Evolutionary conservation across 2,329 filamentous ascomycete species (phyloP).

Genomic region (Arthrobotrys sinensis): DNA sequence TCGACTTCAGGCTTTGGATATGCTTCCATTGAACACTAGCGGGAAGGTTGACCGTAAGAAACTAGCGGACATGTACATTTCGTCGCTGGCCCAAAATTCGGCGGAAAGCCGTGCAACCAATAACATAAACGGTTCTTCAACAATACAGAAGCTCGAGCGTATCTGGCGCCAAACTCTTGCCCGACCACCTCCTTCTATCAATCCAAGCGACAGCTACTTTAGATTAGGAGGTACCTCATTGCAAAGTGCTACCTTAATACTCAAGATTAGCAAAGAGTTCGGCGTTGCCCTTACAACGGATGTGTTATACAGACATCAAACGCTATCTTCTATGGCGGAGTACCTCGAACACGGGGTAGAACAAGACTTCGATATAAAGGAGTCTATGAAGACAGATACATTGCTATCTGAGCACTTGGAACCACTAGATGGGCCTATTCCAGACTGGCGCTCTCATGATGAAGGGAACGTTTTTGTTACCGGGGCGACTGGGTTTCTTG

Average conservation of each 20-base stretch:
- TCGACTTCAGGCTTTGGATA: conserved; percentile 5
- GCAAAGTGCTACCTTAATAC: conserved; percentile 15
- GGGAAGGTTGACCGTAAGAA: conserved; percentile 26
- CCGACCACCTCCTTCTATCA: neutral
- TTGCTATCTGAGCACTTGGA: conserved; percentile 2
- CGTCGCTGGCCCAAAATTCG: neutral
- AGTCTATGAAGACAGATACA: conserved; percentile 1
- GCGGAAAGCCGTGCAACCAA: neutral
- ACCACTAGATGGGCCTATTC: conserved; percentile 20
- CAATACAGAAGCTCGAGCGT: conserved; percentile 1
- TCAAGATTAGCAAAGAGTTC: conserved; percentile 27
- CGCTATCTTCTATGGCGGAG: conserved; percentile 10
- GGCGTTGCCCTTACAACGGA: conserved; percentile 8
- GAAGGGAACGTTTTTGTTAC: conserved; percentile 28
- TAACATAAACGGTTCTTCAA: neutral
- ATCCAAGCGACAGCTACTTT: conserved; percentile 20
- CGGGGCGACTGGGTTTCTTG: conserved; percentile 25
- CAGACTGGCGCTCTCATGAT: conserved; percentile 18
- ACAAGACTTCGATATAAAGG: conserved; percentile 7
- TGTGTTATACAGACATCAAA: conserved; percentile 20
- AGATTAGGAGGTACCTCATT: conserved; percentile 20
- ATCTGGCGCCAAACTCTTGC: conserved; percentile 23
- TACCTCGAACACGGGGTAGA: neutral
- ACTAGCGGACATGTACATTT: conserved; percentile 6
- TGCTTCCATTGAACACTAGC: conserved; percentile 26